These are phyloP conservation scores for Entomortierella lignicola DNA, from an alignment of 192 early-diverging fungal species.

Conservation along the genomic window DNA sequence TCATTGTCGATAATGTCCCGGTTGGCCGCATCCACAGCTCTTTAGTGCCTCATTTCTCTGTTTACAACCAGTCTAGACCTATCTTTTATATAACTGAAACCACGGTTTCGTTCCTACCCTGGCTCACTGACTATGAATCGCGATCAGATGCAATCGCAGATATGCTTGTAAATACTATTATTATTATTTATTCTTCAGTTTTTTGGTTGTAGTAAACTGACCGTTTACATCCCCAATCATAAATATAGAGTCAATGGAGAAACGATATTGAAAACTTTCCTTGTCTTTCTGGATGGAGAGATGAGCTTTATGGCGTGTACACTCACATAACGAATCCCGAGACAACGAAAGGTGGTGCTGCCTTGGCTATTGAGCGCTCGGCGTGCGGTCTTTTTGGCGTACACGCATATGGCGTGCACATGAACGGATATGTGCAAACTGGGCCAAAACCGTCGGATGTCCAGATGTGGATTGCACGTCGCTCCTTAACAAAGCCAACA, in stretches of 20 bases:
- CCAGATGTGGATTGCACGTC: slow-evolving; percentile 90
- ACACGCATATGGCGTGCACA: slow-evolving; percentile 87
- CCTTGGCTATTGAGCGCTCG: slow-evolving; percentile 82
- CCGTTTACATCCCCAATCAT: not conserved
- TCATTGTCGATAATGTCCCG: slow-evolving; percentile 48
- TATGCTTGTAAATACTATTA: slow-evolving; percentile 25
- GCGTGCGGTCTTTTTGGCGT: slow-evolving; percentile 85
- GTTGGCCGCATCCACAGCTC: slow-evolving; percentile 57
- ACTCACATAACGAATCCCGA: slow-evolving; percentile 50
- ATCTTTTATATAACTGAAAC: slow-evolving; percentile 58
- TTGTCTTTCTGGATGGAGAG: slow-evolving; percentile 76
- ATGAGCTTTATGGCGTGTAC: slow-evolving; percentile 88
- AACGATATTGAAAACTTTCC: slow-evolving; percentile 20
- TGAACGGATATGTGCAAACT: slow-evolving; percentile 80
- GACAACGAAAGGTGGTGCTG: slow-evolving; percentile 44
- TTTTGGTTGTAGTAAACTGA: not conserved
- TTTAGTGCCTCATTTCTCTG: slow-evolving; percentile 28
- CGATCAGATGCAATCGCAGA: slow-evolving; percentile 53
- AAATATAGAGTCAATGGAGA: slow-evolving; percentile 32
- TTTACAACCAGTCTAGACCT: slow-evolving; percentile 51
- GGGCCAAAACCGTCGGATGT: slow-evolving; percentile 49
- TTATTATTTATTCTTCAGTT: not conserved
- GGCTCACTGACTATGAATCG: slow-evolving; percentile 52
- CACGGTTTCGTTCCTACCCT: slow-evolving; percentile 49
- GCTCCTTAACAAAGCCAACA: slow-evolving; percentile 83